Conservation (phyloP, 495 filamentous ascomycete genomes). For the Penicillium angulare region DNA sequence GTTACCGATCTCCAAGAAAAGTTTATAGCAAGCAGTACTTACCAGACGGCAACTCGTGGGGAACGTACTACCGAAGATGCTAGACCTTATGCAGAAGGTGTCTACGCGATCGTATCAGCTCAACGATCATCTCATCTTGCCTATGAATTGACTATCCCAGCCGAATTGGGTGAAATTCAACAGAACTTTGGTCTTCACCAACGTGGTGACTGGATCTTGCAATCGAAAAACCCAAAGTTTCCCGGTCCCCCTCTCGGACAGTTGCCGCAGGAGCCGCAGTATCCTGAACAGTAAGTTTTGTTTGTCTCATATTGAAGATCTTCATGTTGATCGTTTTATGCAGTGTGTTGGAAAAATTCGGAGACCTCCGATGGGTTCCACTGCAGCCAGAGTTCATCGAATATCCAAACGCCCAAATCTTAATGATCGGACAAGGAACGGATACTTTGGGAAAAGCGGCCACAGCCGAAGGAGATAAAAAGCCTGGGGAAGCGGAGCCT, state of each 20-base stretch:
- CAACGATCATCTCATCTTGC: conserved; percentile 71
- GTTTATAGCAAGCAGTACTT: conserved; percentile 65
- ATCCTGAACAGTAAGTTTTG: conserved; percentile 63
- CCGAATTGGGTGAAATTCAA: conserved; percentile 68
- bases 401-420: conserved; percentile 74
- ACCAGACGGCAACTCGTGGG: conserved; percentile 75
- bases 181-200: conserved; percentile 68
- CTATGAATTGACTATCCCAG: conserved; percentile 81
- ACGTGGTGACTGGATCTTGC: conserved; percentile 76
- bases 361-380: conserved; percentile 69
- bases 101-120: conserved; percentile 79
- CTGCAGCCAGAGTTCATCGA: conserved; percentile 74
- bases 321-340: background rate
- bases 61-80: conserved; percentile 70
- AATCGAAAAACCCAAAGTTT: conserved; percentile 76
- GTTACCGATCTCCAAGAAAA: conserved; percentile 71
- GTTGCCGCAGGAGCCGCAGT: conserved; percentile 66
- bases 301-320: background rate
- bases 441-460: conserved; percentile 59
- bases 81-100: conserved; percentile 75
- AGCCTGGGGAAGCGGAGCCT: conserved; percentile 57
- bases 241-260: conserved; percentile 60
- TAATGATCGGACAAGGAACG: conserved; percentile 75
- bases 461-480: conserved; percentile 55
- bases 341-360: conserved; percentile 71